Evolutionary conservation across 805 yeast genomes (phyloP), one percentile per base, ranked within the genome.

Genomic region (Wickerhamiella vanderwaltii): DNA sequence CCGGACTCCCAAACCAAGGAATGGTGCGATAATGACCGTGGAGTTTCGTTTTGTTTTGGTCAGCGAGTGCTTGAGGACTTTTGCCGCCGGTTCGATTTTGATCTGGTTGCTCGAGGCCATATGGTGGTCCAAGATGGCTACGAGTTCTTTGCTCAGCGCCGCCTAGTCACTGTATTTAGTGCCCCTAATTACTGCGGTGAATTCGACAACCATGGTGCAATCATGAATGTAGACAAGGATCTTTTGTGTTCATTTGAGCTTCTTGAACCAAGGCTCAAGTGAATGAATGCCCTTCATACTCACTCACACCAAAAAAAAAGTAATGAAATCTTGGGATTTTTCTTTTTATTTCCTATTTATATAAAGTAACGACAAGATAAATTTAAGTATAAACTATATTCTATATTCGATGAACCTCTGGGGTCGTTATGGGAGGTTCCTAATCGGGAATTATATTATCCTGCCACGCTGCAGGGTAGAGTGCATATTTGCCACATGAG

Each of bases 171-270:
- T 1, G 82, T 78, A 18, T 78, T 78, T 55, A 69, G 76, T 40
- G 86, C 86, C 1, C 86, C 86, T 9, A 79, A 78, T 56, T 78
- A 78, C 56, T 78, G 86, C 54, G 86, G 86, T 12, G 86, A 78
- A 56, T 78, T 78, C 55, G 83, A 86, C 59, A 85, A 85, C 56
- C 84, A 93, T 93, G 95, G 95, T 15, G 98, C 98, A 1, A 95
- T 91, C 6, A 88, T 91, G 97, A 79, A 88, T 53, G 95, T 91
- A 12, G 75, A 81, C 47, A 94, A 86, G 48, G 94, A 86, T 50
- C 67, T 91, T 50, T 64, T 87, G 43, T 91, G 98, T 62, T 79
- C 91, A 46, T 91, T 91, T 62, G 97, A 91, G 60, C 69, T 88
- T 34, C 66, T 91, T 43, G 95, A 91, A 63, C 98, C 98, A 11